Evolutionary conservation across 345 rosid species (phyloP).

Genomic region (Lepidium africanum): DNA sequence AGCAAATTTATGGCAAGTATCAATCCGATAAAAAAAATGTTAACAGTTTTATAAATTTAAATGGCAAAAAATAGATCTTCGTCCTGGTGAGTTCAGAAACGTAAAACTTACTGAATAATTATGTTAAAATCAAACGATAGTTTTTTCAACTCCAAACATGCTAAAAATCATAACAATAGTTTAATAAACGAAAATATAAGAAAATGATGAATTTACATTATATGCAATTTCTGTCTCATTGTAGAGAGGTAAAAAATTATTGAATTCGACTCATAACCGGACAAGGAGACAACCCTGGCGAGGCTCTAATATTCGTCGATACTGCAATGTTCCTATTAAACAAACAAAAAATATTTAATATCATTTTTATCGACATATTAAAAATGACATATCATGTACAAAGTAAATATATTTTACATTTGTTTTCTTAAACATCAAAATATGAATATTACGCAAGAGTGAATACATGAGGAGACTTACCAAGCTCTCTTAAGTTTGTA

Average conservation of each 20-base stretch:
- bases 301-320: neutral
- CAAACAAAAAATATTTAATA: neutral
- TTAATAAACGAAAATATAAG: no score
- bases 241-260: neutral
- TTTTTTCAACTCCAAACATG: neutral
- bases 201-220: neutral
- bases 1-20: no score
- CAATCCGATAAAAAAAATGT: no score
- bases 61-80: neutral
- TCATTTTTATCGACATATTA: neutral
- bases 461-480: neutral
- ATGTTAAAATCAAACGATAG: neutral
- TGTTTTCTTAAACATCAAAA: no score
- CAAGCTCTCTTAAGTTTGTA: slow-evolving; percentile 12
- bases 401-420: no score
- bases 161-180: neutral
- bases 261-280: neutral
- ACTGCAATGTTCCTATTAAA: slow-evolving; percentile 10
- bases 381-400: neutral
- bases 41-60: no score
- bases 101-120: neutral
- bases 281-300: slow-evolving; percentile 2
- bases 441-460: neutral
- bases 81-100: neutral
- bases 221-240: neutral